Evolutionary conservation across 1,284 basidiomycete species (phyloP).

Genomic region (Hymenochaete sp.): DNA sequence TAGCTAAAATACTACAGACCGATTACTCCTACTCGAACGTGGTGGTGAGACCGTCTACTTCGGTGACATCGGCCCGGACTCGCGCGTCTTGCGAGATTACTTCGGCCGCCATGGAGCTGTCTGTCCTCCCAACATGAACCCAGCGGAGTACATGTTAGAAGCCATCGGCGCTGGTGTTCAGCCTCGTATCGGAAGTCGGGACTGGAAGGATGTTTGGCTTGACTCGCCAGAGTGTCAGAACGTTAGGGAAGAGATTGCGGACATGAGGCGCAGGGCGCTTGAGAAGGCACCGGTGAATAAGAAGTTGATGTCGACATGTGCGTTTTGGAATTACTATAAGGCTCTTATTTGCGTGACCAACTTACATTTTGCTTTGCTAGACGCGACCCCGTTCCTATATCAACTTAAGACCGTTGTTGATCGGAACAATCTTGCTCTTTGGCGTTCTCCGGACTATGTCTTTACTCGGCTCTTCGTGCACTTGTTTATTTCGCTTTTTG

Average conservation of each 20-base stretch:
- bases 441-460: conserved; percentile 77
- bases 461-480: conserved; percentile 79
- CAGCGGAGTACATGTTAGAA: conserved; percentile 55
- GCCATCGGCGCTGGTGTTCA: conserved; percentile 34
- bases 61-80: conserved; percentile 68
- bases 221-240: conserved; percentile 37
- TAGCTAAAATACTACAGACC: conserved; percentile 39
- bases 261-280: conserved; percentile 28
- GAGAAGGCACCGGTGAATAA: conserved; percentile 20
- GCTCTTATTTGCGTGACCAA: background rate
- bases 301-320: conserved; percentile 25
- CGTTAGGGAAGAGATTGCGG: conserved; percentile 28
- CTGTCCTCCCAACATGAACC: conserved; percentile 55
- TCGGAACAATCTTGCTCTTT: conserved; percentile 71
- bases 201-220: conserved; percentile 59
- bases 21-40: conserved; percentile 53
- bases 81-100: conserved; percentile 53
- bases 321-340: conserved; percentile 12
- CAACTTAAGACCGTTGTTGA: conserved; percentile 71
- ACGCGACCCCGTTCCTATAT: conserved; percentile 70
- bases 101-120: conserved; percentile 58
- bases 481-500: conserved; percentile 67
- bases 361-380: conserved; percentile 29
- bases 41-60: conserved; percentile 75
- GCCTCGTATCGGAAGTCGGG: conserved; percentile 44